Conservation (phyloP, 345 rosid species). For the Eucalyptus microcorys region DNA sequence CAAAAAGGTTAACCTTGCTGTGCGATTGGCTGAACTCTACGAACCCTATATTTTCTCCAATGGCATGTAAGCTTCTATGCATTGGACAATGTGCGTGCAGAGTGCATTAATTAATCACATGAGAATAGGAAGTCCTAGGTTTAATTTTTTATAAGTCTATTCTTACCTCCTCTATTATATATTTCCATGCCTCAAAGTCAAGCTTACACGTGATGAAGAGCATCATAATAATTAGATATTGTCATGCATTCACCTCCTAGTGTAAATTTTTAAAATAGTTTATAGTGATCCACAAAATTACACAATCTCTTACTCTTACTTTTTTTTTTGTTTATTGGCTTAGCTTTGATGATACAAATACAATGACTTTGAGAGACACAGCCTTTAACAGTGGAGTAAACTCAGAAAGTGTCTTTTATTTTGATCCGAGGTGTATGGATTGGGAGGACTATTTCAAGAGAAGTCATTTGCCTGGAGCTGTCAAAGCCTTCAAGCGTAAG, state of each 20-base stretch:
- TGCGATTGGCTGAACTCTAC: constrained; percentile 20
- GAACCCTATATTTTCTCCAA: constrained; percentile 18
- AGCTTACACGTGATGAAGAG: not conserved
- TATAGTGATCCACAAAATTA: not conserved
- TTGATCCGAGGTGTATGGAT: constrained; percentile 31
- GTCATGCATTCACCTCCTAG: fast-evolving
- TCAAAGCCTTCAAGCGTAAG: not conserved
- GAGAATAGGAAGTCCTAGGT: not conserved
- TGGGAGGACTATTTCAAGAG: constrained; percentile 46
- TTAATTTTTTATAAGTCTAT: not conserved
- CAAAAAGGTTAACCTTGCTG: constrained; percentile 7
- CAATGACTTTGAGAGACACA: not conserved
- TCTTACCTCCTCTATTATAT: not conserved
- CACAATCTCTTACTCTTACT: no score
- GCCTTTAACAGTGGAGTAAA: not conserved
- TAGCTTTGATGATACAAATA: constrained; percentile 29
- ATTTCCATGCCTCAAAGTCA: not conserved
- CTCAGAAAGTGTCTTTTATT: constrained; percentile 3
- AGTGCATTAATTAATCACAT: not conserved
- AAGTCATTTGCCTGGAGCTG: constrained; percentile 35
- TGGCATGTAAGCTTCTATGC: not conserved
- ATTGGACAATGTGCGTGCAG: not conserved
- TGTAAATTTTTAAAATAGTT: not conserved
- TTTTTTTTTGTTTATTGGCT: no score
- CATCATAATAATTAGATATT: not conserved